Evolutionary conservation across 192 early-diverging fungal species (phyloP).

Genomic region (Podila minutissima): DNA sequence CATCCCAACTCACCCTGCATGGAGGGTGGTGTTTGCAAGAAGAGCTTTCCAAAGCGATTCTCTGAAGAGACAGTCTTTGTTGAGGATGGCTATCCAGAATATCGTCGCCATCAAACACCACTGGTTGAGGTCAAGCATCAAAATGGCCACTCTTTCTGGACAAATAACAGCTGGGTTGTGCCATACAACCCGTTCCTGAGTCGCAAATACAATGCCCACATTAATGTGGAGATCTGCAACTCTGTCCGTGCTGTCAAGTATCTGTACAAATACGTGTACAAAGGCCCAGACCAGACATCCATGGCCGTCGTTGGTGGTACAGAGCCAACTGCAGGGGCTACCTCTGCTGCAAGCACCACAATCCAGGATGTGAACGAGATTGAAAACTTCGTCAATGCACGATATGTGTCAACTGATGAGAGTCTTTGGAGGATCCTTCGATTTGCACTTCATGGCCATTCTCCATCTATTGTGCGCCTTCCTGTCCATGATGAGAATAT

Average conservation of each 20-base stretch:
- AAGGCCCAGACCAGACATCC: conserved; percentile 17
- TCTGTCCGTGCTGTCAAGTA: conserved; percentile 8
- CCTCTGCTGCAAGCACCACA: too few relatives aligned
- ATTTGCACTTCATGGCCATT: conserved; percentile 20
- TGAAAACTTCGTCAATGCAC: conserved; percentile 10
- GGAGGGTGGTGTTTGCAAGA: conserved; percentile 16
- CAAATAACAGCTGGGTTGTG: conserved; percentile 25
- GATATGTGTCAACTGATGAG: conserved; percentile 38
- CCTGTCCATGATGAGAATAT: conserved; percentile 19
- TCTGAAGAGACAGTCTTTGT: neutral
- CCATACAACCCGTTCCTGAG: conserved; percentile 28
- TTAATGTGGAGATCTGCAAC: conserved; percentile 38
- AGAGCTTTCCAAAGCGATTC: conserved; percentile 15
- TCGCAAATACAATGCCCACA: conserved; percentile 35
- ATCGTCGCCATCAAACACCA: conserved; percentile 1
- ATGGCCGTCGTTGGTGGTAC: neutral
- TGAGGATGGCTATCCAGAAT: conserved; percentile 21
- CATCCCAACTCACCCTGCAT: conserved; percentile 7
- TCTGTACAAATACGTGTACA: conserved; percentile 32
- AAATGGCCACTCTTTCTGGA: neutral
- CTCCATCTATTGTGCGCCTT: conserved; percentile 9
- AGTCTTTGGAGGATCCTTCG: conserved; percentile 25
- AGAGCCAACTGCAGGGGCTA: neutral
- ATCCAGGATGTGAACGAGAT: conserved; percentile 2
- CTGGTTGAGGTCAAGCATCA: too few relatives aligned